These are phyloP conservation scores for Leucosporidium creatinivorum DNA, from an alignment of 768 basidiomycete species.

Conservation along the genomic window DNA sequence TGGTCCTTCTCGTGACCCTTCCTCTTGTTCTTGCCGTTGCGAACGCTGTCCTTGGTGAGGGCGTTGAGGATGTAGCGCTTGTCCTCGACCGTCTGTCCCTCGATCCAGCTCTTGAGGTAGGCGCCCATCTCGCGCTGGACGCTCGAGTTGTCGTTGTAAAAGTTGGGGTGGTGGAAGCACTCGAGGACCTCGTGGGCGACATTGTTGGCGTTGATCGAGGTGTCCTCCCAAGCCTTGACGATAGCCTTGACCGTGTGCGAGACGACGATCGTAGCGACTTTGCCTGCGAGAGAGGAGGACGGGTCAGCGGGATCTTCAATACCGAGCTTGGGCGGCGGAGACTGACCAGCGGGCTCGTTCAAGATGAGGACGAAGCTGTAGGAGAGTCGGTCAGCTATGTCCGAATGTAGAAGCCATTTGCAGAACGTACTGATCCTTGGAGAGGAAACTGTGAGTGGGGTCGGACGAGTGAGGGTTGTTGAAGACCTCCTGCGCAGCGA, in stretches of 20 bases:
- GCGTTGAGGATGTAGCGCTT: conserved; percentile 49
- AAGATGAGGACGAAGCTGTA: conserved; percentile 56
- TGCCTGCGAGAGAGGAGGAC: conserved; percentile 36
- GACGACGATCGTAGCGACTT: conserved; percentile 43
- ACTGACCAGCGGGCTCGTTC: conserved; percentile 20
- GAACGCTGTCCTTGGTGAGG: conserved; percentile 56
- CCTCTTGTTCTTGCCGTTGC: conserved; percentile 65
- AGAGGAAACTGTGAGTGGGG: conserved; percentile 35
- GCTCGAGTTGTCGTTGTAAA: conserved; percentile 57
- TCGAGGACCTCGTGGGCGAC: conserved; percentile 46
- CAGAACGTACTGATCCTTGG: conserved; percentile 41
- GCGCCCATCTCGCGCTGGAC: conserved; percentile 68
- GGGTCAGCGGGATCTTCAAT: background rate
- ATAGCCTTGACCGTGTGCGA: conserved; percentile 43
- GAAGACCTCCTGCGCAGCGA: conserved; percentile 50
- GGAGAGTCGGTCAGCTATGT: conserved; percentile 9
- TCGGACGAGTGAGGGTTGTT: conserved; percentile 63
- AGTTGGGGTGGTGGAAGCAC: conserved; percentile 78
- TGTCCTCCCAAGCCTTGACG: conserved; percentile 46
- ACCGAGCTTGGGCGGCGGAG: conserved; percentile 25
- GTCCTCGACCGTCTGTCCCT: conserved; percentile 48
- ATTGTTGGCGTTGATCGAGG: conserved; percentile 14
- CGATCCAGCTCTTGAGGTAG: conserved; percentile 58
- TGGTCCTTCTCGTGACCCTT: conserved; percentile 48
- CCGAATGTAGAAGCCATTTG: too few relatives aligned